These are phyloP conservation scores for Macrocybe gigantea DNA, from an alignment of 768 basidiomycete genomes.

Conservation along the genomic window DNA sequence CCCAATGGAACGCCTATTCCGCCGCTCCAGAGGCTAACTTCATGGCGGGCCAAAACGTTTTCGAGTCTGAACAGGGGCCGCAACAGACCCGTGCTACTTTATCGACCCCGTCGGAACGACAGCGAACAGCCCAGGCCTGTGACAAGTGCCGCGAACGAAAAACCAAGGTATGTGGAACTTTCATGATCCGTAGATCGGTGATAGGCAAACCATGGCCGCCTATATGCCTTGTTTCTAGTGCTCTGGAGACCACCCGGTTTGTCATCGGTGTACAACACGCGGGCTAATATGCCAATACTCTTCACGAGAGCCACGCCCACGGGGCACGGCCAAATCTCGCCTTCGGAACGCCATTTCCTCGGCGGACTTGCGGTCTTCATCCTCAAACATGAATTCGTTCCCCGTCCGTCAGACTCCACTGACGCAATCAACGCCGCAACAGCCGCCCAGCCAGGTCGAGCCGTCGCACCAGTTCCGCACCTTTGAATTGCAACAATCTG, in stretches of 20 bases:
- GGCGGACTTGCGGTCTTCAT: slow-evolving; percentile 11
- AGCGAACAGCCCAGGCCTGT: slow-evolving; percentile 48
- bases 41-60: slow-evolving; percentile 7
- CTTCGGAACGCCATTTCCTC: slow-evolving; percentile 19
- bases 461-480: too few species aligned
- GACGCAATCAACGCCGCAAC: too few species aligned
- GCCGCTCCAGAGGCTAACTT: slow-evolving; percentile 3
- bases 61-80: slow-evolving; percentile 9
- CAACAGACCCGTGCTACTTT: slow-evolving; percentile 5
- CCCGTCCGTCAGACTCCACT: too few species aligned
- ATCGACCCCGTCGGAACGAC: slow-evolving; percentile 21
- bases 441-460: too few species aligned
- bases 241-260: slow-evolving; percentile 51
- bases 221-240: slow-evolving; percentile 29
- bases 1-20: slow-evolving; percentile 5
- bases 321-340: slow-evolving; percentile 24
- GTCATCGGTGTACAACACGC: slow-evolving; percentile 41
- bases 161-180: slow-evolving; percentile 37
- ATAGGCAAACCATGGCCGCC: too few species aligned
- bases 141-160: slow-evolving; percentile 54
- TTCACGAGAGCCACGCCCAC: slow-evolving; percentile 27
- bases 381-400: not conserved
- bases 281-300: slow-evolving; percentile 49
- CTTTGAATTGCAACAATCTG: too few species aligned
- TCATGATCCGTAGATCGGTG: not conserved